Evolutionary conservation across 1,139 yeast genomes (phyloP), one percentile per base, ranked within the genome.

Genomic region (Debaryomycetaceae sp.): DNA sequence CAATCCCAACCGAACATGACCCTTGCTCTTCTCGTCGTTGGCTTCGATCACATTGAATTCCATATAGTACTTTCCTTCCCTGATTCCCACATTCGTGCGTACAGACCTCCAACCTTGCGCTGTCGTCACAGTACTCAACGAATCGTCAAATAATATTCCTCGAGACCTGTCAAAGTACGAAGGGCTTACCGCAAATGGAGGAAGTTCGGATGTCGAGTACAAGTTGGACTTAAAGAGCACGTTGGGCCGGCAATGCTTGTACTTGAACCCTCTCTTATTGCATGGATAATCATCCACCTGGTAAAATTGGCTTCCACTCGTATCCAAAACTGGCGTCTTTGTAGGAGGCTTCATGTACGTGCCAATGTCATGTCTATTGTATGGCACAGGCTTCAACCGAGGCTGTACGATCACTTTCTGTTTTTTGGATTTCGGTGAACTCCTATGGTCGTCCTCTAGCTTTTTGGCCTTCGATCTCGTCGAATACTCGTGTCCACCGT

Each of bases 1-100:
- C 34, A 91, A 53, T 0, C 99, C 99, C 18, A 91, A 56, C 30
- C 98, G 63, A 1, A 91, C 91, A 58, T 91, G 95, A 39, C 76
- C 58, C 35, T 58, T 58, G 18, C 50, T 43, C 52, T 43, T 45
- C 3, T 51, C 56, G 5, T 65, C 70, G 47, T 73, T 70, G 34
- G 77, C 78, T 35, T 63, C 66, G 7, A 79, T 46, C 3, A 88
- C 73, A 36, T 73, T 67, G 48, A 78, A 81, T 55, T 92, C 98
- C 63, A 87, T 82, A 59, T 83, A 92, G 72, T 87, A 85, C 22
- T 59, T 61, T 1, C 98, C 98, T 51, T 87, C 91, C 19, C 86
- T 68, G 7, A 91, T 73, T 1, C 89, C 82, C 1, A 85, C 79
- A 58, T 86, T 88, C 5, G 91, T 73, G 35, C 97, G 64, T 0